Conservation (phyloP, 2,329 filamentous ascomycete species). For the Ramichloridium luteum region DNA sequence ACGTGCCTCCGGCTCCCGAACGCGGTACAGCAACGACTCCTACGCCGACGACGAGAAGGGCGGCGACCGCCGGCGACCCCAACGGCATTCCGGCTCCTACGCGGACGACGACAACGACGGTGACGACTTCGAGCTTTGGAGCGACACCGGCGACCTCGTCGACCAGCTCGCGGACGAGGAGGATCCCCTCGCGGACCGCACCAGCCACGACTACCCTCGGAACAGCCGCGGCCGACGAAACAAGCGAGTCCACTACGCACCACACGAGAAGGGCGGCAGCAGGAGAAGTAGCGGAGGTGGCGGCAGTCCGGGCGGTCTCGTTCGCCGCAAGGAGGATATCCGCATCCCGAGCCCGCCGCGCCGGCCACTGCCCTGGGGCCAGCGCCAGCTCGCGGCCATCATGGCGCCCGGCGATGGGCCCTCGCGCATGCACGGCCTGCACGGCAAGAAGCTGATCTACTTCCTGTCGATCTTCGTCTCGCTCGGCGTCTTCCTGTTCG, state of each 20-base stretch:
- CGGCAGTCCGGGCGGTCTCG: constrained; percentile 19
- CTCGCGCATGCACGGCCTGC: constrained; percentile 75
- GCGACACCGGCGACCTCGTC: constrained; percentile 86
- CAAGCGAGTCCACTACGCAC: constrained; percentile 60
- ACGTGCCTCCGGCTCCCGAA: constrained; percentile 31
- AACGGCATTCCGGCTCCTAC: constrained; percentile 24
- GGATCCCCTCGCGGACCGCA: constrained; percentile 63
- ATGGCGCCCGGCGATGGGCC: constrained; percentile 66
- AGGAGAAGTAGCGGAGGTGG: constrained; percentile 25
- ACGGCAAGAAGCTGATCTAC: constrained; percentile 88
- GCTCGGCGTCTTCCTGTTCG: constrained; percentile 75
- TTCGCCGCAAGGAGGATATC: constrained; percentile 61
- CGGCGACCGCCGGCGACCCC: constrained; percentile 36
- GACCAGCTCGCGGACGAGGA: constrained; percentile 78
- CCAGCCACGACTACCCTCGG: constrained; percentile 51
- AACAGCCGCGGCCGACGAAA: constrained; percentile 10
- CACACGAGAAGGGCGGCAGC: constrained; percentile 19
- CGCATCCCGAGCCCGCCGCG: constrained; percentile 59
- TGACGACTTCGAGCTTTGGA: constrained; percentile 68
- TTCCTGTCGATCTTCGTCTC: constrained; percentile 32
- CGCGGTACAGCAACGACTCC: constrained; percentile 29
- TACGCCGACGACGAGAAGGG: constrained; percentile 33
- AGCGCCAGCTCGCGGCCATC: constrained; percentile 64
- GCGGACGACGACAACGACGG: constrained; percentile 15
- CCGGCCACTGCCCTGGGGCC: constrained; percentile 50